Evolutionary conservation across 805 yeast species (phyloP).

Genomic region (Hyphopichia homilentoma): DNA sequence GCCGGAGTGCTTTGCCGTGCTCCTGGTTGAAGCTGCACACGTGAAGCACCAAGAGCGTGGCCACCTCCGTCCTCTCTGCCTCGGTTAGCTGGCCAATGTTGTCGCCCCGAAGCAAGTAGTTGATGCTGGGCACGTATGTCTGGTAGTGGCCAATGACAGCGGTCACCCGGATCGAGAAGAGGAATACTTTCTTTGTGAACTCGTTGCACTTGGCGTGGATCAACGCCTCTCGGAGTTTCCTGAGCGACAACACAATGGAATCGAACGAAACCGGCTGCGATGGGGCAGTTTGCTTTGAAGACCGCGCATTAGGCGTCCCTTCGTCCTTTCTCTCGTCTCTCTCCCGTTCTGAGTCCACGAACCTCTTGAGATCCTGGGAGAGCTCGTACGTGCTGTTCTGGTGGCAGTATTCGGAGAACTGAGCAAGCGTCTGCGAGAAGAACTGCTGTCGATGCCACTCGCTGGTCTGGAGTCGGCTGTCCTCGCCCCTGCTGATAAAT

Average conservation of each 20-base stretch:
- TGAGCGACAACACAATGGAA: slow-evolving; percentile 24
- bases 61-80: slow-evolving; percentile 32
- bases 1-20: slow-evolving; percentile 24
- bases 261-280: slow-evolving; percentile 14
- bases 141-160: slow-evolving; percentile 46
- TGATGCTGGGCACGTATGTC: slow-evolving; percentile 53
- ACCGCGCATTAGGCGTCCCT: no score
- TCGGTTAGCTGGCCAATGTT: slow-evolving; percentile 15
- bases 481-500: slow-evolving; percentile 59
- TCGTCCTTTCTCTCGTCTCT: not conserved
- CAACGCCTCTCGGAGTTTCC: slow-evolving; percentile 57
- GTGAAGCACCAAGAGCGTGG: slow-evolving; percentile 43
- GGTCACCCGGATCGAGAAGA: slow-evolving; percentile 46
- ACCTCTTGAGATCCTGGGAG: slow-evolving; percentile 6
- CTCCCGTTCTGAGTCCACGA: slow-evolving; percentile 3
- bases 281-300: no score
- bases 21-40: slow-evolving; percentile 37
- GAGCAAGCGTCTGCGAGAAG: slow-evolving; percentile 33
- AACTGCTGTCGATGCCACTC: slow-evolving; percentile 37
- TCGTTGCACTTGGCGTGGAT: slow-evolving; percentile 32
- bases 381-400: slow-evolving; percentile 12
- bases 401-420: slow-evolving; percentile 28
- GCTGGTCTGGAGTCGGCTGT: slow-evolving; percentile 43
- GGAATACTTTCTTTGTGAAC: slow-evolving; percentile 43
- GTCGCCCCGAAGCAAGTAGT: slow-evolving; percentile 32